A percentile compares a stretch with the other conserved stretches of the same genome.
These are phyloP conservation scores for Cephaloascus albidus DNA, from an alignment of 805 yeast genomes.

Conservation along the genomic window DNA sequence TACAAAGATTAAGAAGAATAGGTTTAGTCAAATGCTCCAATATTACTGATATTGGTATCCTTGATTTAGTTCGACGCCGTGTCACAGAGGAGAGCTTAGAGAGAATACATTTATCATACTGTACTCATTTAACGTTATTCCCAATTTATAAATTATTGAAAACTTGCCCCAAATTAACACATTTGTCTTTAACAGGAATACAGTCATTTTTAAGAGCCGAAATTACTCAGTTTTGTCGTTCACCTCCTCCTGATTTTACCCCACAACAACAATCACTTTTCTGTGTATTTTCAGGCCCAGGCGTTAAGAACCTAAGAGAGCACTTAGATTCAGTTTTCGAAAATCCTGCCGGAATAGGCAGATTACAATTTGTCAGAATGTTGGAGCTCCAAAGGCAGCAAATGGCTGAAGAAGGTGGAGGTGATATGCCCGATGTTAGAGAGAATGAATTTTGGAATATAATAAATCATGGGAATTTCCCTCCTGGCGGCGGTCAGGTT, in stretches of 20 bases:
- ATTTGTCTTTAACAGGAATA: constrained; percentile 86
- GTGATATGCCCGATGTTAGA: too few species aligned
- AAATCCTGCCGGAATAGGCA: neutral
- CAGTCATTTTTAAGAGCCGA: constrained; percentile 82
- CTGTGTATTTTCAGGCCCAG: constrained; percentile 90
- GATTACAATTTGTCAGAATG: neutral
- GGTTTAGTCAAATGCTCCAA: constrained; percentile 88
- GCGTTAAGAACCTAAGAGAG: constrained; percentile 68
- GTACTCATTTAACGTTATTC: constrained; percentile 67
- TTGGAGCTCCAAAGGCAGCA: too few species aligned
- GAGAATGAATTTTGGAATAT: too few species aligned
- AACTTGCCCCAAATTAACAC: constrained; percentile 81
- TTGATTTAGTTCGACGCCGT: constrained; percentile 55
- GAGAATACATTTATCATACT: constrained; percentile 87
- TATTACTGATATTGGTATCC: constrained; percentile 78
- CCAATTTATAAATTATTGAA: constrained; percentile 71
- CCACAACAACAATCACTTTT: constrained; percentile 77
- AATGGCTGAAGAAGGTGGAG: too few species aligned
- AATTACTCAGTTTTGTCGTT: constrained; percentile 78
- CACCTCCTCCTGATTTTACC: constrained; percentile 87
- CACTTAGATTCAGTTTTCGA: constrained; percentile 34
- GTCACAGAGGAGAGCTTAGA: constrained; percentile 78
- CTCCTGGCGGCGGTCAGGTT: too few species aligned
- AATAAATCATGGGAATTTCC: too few species aligned
- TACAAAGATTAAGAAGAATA: constrained; percentile 78